Evolutionary conservation across 371 early-diverging fungal genomes (phyloP), one percentile per base, ranked within the genome.

Genomic region (Mucor plumbeus): DNA sequence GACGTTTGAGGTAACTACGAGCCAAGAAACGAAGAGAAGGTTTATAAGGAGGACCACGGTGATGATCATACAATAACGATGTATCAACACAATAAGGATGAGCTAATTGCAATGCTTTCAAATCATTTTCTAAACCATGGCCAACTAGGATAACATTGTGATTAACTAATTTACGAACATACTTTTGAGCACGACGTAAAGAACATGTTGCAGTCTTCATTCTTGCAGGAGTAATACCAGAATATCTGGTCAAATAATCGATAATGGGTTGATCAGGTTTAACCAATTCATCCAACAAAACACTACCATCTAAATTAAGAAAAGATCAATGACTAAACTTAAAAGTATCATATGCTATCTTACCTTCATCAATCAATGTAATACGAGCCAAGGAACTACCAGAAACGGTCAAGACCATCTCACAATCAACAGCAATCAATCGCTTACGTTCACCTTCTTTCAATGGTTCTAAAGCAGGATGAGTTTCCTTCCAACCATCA

Each of bases 341-440:
- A 26, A 26, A 26, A 26, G 3, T 1, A 26, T 3, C 26, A 26
- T 26, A 26, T 26, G 26, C 26, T 26, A 26, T 26, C 26, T 26
- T 75, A 77, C 82, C 78, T 76, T 81, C 77, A 65, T 85, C 83
- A 31, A 93, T 81, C 17, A 92, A 61, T 0, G 92, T 86, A 7
- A 92, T 82, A 69, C 95, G 89, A 3, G 93, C 88, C 50, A 93
- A 72, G 26, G 90, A 88, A 61, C 79, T 76, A 11, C 94, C 94
- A n/a, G 63, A 78, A 1, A 66, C 71, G n/a, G 92, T 91, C 71
- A 85, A 78, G 40, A 90, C 90, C 93, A 93, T 94, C 75, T 94
- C 95, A 85, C 94, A 93, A 83, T 94, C 95, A 34, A 92, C 65
- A 39, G 90, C 93, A 26, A 92, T 67, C 59, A 90, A 50, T 34